Base-by-base conservation (phyloP, 1,284 basidiomycete species). In the Apiotrichum laibachii region DNA sequence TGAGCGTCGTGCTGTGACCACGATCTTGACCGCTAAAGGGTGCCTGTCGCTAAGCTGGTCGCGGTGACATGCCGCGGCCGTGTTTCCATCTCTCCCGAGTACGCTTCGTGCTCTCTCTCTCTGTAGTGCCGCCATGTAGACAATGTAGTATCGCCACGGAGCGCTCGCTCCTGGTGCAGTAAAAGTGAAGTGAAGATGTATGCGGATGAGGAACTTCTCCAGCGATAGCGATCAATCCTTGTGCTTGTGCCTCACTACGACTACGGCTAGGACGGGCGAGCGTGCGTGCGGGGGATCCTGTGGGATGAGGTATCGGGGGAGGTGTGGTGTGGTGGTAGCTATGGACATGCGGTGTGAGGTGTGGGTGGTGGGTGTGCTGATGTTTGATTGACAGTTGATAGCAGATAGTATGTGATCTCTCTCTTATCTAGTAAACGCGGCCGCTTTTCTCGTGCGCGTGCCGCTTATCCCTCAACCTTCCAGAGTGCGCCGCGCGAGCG, bases 381-480 rank as follows among this genome's bases (percentile, higher is more conserved):
- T 39, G 37, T 39, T n/a, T n/a, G n/a, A n/a, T n/a, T n/a, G n/a
- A n/a, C n/a, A n/a, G n/a, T n/a, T n/a, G n/a, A n/a, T n/a, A n/a
- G n/a, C n/a, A n/a, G 37, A 15, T 42, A 16, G 16, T 15, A 8
- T 18, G 13, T 16, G 8, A 18, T 15, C 40, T 18, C 40, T 39
- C 37, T 18, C 12, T 16, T 16, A n/a, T 8, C 40, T 18, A 18
- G 18, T 8, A 15, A 5, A n/a, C 16, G 16, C 18, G 15, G 40
- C 16, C n/a, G 18, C 39, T 40, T 11, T 40, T 40, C 13, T 16
- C 13, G 39, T 40, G 5, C 15, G 7, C 13, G 5, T 16, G 9
- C 39, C 18, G 13, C 77, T 82, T 22, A 85, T 63, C 87, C 85
- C 79, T 87, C 87, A 57, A 92, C 89, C 82, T 92, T 92, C 88